These are phyloP conservation scores for Cladosporium oxysporum DNA, from an alignment of 2,329 filamentous ascomycete genomes.

Conservation along the genomic window DNA sequence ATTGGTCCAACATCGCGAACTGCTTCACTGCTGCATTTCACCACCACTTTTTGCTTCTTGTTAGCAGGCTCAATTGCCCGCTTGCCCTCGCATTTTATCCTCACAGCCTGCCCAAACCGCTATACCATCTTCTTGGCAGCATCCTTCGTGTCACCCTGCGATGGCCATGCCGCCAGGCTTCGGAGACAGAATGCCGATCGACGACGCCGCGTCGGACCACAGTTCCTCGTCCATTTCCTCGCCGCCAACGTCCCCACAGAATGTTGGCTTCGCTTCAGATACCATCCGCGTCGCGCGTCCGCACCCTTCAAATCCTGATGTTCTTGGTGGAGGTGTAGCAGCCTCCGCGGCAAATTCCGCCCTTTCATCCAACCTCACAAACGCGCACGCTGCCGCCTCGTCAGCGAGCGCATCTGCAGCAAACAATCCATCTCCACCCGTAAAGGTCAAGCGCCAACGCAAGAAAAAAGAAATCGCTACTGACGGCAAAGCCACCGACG, in stretches of 20 bases:
- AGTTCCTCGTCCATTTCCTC: conserved; percentile 31
- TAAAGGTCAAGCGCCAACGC: conserved; percentile 42
- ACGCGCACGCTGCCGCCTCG: background rate
- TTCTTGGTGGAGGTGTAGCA: conserved; percentile 39
- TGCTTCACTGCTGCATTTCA: conserved; percentile 6
- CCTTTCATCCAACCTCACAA: conserved; percentile 26
- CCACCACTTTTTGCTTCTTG: background rate
- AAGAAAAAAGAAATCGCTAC: conserved; percentile 44
- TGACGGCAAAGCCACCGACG: conserved; percentile 37
- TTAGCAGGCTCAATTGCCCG: too few species aligned
- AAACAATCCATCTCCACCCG: conserved; percentile 27
- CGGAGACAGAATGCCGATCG: conserved; percentile 25
- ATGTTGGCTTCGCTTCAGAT: conserved; percentile 24
- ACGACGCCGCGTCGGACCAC: conserved; percentile 26
- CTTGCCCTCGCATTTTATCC: background rate
- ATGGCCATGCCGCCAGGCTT: conserved; percentile 26
- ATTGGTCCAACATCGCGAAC: conserved; percentile 17
- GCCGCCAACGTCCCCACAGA: conserved; percentile 31
- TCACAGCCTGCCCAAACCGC: background rate
- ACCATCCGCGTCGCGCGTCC: conserved; percentile 31
- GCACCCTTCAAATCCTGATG: conserved; percentile 23
- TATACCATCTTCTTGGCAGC: conserved; percentile 25
- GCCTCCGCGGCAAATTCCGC: conserved; percentile 31
- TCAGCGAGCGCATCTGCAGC: conserved; percentile 21
- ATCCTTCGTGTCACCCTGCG: background rate